Conservation (phyloP, 345 rosid genomes). For the Crucihimalaya himalaica region DNA sequence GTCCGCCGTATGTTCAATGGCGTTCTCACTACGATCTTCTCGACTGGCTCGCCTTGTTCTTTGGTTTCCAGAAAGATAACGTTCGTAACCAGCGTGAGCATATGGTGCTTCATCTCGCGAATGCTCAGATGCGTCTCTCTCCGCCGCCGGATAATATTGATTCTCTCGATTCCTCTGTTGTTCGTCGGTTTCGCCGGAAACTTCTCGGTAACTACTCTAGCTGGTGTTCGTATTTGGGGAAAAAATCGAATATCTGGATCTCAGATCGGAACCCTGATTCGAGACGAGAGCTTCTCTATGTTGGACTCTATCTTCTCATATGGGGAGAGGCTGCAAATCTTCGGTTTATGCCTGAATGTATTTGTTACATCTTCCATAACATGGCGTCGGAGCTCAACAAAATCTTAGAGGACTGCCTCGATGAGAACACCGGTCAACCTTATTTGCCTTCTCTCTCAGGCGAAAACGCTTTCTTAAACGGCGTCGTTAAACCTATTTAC, state of each 20-base stretch:
- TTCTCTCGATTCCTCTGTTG: constrained; percentile 66
- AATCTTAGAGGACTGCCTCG: constrained; percentile 73
- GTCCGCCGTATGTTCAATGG: constrained; percentile 76
- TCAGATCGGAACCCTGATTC: constrained; percentile 72
- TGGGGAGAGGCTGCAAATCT: constrained; percentile 96
- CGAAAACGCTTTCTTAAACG: constrained; percentile 59
- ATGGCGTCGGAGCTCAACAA: constrained; percentile 93
- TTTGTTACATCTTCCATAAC: constrained; percentile 80
- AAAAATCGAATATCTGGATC: constrained; percentile 87
- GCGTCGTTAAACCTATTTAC: constrained; percentile 69
- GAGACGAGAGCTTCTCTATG: constrained; percentile 74
- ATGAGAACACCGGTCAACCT: constrained; percentile 58
- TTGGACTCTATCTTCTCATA: constrained; percentile 67
- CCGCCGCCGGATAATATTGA: constrained; percentile 94
- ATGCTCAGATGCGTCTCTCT: constrained; percentile 94
- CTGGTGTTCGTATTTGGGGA: constrained; percentile 88
- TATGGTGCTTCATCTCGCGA: constrained; percentile 86
- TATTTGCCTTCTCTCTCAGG: constrained; percentile 57
- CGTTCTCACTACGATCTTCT: constrained; percentile 73
- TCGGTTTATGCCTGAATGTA: constrained; percentile 87
- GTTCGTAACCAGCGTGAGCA: constrained; percentile 96
- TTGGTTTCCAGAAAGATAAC: constrained; percentile 80
- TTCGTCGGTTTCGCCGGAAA: constrained; percentile 71
- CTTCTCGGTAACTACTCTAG: constrained; percentile 70
- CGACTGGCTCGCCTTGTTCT: constrained; percentile 87